A percentile compares a stretch with the other conserved stretches of the same genome.
Evolutionary conservation across 2,329 filamentous ascomycete species (phyloP).

Genomic region (Penicillium concentricum): DNA sequence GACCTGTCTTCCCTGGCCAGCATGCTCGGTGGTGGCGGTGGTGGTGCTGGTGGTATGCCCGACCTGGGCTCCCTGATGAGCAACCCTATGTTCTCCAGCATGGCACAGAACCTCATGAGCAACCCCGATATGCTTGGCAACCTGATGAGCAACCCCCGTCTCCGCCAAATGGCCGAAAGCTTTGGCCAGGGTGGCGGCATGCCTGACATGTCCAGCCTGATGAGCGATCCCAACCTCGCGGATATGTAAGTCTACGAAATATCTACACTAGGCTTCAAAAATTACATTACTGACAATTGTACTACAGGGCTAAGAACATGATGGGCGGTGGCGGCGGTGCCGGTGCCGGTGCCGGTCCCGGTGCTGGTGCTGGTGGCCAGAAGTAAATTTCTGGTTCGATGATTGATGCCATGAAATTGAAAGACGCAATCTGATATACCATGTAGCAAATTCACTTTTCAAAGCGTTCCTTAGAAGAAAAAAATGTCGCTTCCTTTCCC

Average conservation of each 20-base stretch:
- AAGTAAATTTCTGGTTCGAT: conserved; percentile 14
- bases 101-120: conserved; percentile 96
- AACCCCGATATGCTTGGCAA: conserved; percentile 91
- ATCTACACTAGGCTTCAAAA: not conserved
- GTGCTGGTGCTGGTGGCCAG: conserved; percentile 22
- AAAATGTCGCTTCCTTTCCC: conserved; percentile 4
- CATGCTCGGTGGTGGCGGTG: conserved; percentile 64
- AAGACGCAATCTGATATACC: conserved; percentile 21
- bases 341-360: conserved; percentile 14
- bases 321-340: conserved; percentile 55
- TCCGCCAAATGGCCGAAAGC: conserved; percentile 81
- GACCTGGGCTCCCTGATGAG: conserved; percentile 85
- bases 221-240: conserved; percentile 88
- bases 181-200: conserved; percentile 76
- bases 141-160: conserved; percentile 88
- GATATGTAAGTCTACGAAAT: conserved; percentile 72
- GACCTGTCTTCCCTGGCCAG: conserved; percentile 68
- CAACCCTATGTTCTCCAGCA: conserved; percentile 97
- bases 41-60: conserved; percentile 71
- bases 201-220: conserved; percentile 80
- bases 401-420: conserved; percentile 16
- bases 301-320: conserved; percentile 62
- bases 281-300: conserved; percentile 8
- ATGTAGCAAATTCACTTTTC: conserved; percentile 17
- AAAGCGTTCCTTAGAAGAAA: conserved; percentile 20